These are phyloP conservation scores for Erodium moschatum DNA, from an alignment of 441 rosid species.

Conservation along the genomic window DNA sequence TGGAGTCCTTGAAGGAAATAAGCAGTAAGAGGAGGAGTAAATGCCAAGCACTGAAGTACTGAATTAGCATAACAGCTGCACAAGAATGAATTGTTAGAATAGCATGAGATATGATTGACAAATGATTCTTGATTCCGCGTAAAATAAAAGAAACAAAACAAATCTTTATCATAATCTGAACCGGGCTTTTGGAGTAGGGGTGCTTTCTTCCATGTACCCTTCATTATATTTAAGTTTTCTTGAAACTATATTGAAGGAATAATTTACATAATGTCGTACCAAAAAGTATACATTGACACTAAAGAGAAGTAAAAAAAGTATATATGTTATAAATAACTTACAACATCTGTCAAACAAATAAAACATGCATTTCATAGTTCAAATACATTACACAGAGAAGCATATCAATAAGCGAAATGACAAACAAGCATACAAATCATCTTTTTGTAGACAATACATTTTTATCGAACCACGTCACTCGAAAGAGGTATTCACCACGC, in stretches of 20 bases:
- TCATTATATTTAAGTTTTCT: not conserved
- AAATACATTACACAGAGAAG: not conserved
- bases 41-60: slow-evolving; percentile 81
- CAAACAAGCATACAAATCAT: not conserved
- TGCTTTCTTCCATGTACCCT: not conserved
- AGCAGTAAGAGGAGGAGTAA: slow-evolving; percentile 82
- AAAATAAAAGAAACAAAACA: not conserved
- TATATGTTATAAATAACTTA: not conserved
- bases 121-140: not conserved
- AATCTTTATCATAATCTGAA: not conserved
- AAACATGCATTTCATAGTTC: not conserved
- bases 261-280: not conserved
- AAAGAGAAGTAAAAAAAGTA: not conserved
- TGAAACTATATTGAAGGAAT: not conserved
- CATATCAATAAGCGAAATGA: not conserved
- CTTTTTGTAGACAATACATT: not conserved
- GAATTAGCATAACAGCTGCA: slow-evolving; percentile 95
- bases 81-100: slow-evolving; percentile 18
- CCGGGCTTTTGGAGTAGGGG: not conserved
- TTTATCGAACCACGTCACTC: not conserved
- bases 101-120: slow-evolving; percentile 14
- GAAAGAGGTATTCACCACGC: not conserved
- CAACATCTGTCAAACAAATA: not conserved
- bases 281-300: not conserved
- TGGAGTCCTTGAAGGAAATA: slow-evolving; percentile 76